Evolutionary conservation across 495 filamentous ascomycete species (phyloP).

Genomic region (Podospora conica): DNA sequence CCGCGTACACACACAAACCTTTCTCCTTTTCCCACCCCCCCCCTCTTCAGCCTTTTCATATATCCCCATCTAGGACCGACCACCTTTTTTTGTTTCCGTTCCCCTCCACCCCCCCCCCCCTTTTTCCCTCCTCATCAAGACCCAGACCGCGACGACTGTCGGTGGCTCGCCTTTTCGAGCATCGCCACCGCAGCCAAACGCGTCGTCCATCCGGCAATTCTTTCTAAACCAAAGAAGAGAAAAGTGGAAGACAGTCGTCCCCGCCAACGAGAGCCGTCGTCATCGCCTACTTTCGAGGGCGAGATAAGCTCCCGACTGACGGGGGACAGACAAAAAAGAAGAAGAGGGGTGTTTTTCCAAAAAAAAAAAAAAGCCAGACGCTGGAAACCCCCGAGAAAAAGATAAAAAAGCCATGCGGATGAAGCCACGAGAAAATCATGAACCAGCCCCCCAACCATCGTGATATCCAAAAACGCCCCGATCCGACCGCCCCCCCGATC

Average conservation of each 20-base stretch:
- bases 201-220: neutral
- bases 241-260: neutral
- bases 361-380: neutral
- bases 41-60: neutral
- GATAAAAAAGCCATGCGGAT: neutral
- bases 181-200: neutral
- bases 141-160: neutral
- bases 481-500: conserved; percentile 2
- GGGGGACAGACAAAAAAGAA: conserved; percentile 1
- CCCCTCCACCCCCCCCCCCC: neutral
- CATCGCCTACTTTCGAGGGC: neutral
- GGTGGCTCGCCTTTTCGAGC: neutral
- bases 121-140: neutral
- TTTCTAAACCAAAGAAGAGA: neutral
- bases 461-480: conserved; percentile 17
- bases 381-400: neutral
- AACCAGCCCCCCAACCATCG: neutral
- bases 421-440: neutral
- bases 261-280: neutral
- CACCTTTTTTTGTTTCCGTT: neutral
- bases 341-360: conserved; percentile 1
- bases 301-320: neutral
- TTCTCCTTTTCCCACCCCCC: neutral
- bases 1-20: neutral
- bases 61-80: conserved; percentile 6